Evolutionary conservation across 495 filamentous ascomycete species (phyloP).

Genomic region (Evernia prunastri): DNA sequence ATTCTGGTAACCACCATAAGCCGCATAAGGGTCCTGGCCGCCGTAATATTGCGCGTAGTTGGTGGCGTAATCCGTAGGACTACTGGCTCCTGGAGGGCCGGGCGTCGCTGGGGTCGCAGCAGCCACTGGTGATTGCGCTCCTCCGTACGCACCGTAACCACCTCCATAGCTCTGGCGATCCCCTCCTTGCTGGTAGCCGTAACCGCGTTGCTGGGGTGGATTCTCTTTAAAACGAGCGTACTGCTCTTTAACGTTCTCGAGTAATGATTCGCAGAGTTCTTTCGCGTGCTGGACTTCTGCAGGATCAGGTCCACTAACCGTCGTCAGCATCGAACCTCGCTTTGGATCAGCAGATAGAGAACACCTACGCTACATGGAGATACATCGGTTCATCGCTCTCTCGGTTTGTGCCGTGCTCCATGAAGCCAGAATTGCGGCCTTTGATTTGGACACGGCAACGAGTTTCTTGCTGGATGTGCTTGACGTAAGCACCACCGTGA

Average conservation of each 20-base stretch:
- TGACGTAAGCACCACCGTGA: constrained; percentile 87
- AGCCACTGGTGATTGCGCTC: constrained; percentile 35
- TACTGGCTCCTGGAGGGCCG: constrained; percentile 38
- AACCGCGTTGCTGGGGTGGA: constrained; percentile 53
- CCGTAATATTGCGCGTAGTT: constrained; percentile 82
- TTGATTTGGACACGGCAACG: constrained; percentile 96
- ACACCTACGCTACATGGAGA: constrained; percentile 81
- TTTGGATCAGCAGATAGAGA: not conserved
- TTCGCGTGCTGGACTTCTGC: constrained; percentile 80
- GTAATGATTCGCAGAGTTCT: constrained; percentile 78
- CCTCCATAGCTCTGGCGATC: constrained; percentile 30
- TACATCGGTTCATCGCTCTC: constrained; percentile 97
- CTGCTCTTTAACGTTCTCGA: constrained; percentile 73
- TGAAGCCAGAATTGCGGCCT: constrained; percentile 90
- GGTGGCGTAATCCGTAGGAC: constrained; percentile 57
- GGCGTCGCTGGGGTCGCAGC: constrained; percentile 36
- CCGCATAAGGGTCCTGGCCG: constrained; percentile 76
- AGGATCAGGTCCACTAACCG: constrained; percentile 71
- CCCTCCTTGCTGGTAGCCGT: constrained; percentile 29
- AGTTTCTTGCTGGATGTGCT: constrained; percentile 93
- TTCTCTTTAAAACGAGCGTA: constrained; percentile 87
- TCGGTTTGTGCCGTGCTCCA: constrained; percentile 70
- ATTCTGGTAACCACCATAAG: constrained; percentile 80
- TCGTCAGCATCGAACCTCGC: constrained; percentile 30
- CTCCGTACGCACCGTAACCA: constrained; percentile 37